Conservation (phyloP, 768 basidiomycete species). For the Tricholoma furcatifolium region DNA sequence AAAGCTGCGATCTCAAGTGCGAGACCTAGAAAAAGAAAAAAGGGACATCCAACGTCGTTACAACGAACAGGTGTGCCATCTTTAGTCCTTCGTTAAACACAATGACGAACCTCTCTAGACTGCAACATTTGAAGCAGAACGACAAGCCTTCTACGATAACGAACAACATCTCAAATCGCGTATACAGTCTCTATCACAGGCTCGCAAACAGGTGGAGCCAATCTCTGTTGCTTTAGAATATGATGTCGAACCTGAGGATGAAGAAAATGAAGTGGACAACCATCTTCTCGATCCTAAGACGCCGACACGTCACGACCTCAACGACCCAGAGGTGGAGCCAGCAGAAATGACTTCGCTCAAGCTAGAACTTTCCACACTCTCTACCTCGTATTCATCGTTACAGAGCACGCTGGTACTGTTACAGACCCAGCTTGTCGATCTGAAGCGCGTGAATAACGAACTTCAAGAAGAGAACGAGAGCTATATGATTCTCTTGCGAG, state of each 20-base stretch:
- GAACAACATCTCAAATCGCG: slow-evolving; percentile 92
- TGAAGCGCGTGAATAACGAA: slow-evolving; percentile 85
- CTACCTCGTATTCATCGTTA: slow-evolving; percentile 80
- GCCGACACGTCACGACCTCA: slow-evolving; percentile 43
- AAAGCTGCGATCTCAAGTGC: slow-evolving; percentile 76
- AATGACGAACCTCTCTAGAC: slow-evolving; percentile 45
- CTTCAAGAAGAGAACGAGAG: slow-evolving; percentile 96
- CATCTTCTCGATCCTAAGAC: slow-evolving; percentile 17
- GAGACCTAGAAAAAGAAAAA: slow-evolving; percentile 88
- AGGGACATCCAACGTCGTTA: slow-evolving; percentile 79
- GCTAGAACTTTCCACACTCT: slow-evolving; percentile 83
- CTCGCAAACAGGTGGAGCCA: slow-evolving; percentile 53
- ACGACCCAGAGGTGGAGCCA: slow-evolving; percentile 73
- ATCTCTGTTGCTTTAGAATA: slow-evolving; percentile 33
- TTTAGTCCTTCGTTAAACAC: neutral
- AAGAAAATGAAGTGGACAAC: slow-evolving; percentile 28
- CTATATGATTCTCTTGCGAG: slow-evolving; percentile 90
- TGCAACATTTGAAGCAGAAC: slow-evolving; percentile 87
- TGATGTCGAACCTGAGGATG: slow-evolving; percentile 41
- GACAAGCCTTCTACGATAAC: slow-evolving; percentile 90
- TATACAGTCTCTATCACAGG: slow-evolving; percentile 75
- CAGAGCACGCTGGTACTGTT: slow-evolving; percentile 84
- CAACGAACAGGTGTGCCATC: slow-evolving; percentile 71
- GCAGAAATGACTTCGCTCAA: slow-evolving; percentile 83
- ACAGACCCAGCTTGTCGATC: slow-evolving; percentile 80